A percentile compares a stretch with the other conserved stretches of the same genome.
Evolutionary conservation across 345 rosid genomes (phyloP).

Genomic region (Citrus maxima): DNA sequence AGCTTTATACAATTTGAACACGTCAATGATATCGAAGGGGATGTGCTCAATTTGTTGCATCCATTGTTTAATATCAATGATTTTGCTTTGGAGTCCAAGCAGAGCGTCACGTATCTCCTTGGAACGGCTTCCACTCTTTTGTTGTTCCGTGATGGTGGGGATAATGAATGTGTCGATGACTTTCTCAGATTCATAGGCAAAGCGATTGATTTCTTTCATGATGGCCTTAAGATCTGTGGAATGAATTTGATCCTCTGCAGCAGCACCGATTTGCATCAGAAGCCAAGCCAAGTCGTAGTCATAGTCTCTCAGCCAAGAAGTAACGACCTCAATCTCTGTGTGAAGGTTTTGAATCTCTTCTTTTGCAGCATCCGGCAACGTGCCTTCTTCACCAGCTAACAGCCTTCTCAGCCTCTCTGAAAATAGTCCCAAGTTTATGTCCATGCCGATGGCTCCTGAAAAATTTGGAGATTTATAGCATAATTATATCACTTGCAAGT

Average conservation of each 20-base stretch:
- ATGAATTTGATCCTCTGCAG: neutral
- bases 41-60: neutral
- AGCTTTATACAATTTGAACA: neutral
- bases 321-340: neutral
- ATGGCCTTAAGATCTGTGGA: neutral
- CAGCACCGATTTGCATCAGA: neutral
- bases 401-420: neutral
- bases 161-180: neutral
- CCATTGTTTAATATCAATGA: neutral
- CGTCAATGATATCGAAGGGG: neutral
- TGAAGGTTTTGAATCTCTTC: neutral
- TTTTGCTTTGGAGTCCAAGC: neutral
- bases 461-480: too few relatives aligned
- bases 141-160: neutral
- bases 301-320: neutral
- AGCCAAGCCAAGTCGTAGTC: neutral
- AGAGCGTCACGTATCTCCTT: neutral
- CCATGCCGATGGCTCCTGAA: neutral
- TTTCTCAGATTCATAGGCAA: neutral
- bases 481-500: neutral
- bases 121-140: neutral
- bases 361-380: neutral
- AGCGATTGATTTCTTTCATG: neutral
- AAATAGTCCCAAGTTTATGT: neutral
- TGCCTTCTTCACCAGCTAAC: neutral